phyloP scores from a whole-genome alignment of 2,329 filamentous ascomycete species.

The Colletotrichum incanum region DNA sequence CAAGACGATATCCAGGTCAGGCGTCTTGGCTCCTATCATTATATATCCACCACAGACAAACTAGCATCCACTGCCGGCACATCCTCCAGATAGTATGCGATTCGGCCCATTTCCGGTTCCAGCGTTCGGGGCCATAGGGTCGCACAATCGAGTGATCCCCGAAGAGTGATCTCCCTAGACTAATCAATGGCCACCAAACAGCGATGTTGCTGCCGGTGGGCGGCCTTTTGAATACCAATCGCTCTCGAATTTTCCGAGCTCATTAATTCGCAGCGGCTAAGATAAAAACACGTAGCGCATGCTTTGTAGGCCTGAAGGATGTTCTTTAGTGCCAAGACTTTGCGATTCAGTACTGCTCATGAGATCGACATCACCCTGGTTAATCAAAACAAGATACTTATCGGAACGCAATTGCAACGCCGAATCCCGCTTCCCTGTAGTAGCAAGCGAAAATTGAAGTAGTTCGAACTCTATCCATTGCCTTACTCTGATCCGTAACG shows the following conservation, averaged over 20 bases:
- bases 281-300: no score
- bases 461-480: neutral
- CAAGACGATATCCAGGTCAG: neutral
- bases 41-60: neutral
- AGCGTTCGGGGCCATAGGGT: no score
- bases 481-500: neutral
- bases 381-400: no score
- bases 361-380: no score
- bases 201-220: neutral
- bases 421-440: no score
- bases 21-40: neutral
- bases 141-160: neutral
- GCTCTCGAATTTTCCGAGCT: neutral
- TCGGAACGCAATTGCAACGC: no score
- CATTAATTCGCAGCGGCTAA: neutral
- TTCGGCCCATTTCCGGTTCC: neutral
- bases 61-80: neutral
- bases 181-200: neutral
- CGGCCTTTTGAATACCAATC: neutral
- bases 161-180: neutral
- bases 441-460: no score
- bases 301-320: no score
- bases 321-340: no score
- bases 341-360: no score
- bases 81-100: no score